Evolutionary conservation across 805 yeast species (phyloP).

Genomic region (Tetrapisispora nanseiensis): DNA sequence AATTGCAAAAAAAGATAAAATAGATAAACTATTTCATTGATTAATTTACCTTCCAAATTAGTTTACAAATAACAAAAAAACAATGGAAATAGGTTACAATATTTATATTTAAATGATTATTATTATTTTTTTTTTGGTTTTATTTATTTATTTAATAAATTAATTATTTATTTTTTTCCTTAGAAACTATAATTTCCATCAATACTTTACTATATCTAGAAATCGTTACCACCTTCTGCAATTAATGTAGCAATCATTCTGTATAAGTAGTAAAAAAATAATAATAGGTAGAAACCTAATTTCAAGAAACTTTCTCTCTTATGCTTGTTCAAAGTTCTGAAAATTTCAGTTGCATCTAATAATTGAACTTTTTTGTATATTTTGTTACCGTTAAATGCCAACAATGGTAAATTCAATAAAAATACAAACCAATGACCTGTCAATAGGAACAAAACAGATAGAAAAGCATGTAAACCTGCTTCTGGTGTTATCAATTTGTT

Average conservation of each 20-base stretch:
- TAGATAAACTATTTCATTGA: too few relatives aligned
- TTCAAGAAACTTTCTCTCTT: slow-evolving; percentile 87
- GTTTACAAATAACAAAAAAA: too few relatives aligned
- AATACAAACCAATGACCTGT: slow-evolving; percentile 91
- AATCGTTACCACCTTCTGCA: slow-evolving; percentile 35
- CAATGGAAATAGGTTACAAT: too few relatives aligned
- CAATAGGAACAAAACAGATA: slow-evolving; percentile 61
- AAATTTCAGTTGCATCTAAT: slow-evolving; percentile 94
- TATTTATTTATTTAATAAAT: too few relatives aligned
- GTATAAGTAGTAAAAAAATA: slow-evolving; percentile 94
- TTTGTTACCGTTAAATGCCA: slow-evolving; percentile 77
- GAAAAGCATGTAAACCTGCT: slow-evolving; percentile 68
- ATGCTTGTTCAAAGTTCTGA: slow-evolving; percentile 85
- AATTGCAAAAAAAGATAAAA: too few relatives aligned
- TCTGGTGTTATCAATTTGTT: slow-evolving; percentile 87
- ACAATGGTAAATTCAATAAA: slow-evolving; percentile 69
- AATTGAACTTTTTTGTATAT: slow-evolving; percentile 70
- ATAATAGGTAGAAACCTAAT: slow-evolving; percentile 77
- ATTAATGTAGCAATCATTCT: slow-evolving; percentile 92
- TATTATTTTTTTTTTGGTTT: too few relatives aligned
- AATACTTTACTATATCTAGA: neutral
- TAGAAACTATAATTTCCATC: neutral
- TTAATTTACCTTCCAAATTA: too few relatives aligned
- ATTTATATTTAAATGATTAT: too few relatives aligned
- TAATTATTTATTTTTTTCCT: too few relatives aligned